Conservation (phyloP, 192 early-diverging fungal genomes). For the Endogone sp. region DNA sequence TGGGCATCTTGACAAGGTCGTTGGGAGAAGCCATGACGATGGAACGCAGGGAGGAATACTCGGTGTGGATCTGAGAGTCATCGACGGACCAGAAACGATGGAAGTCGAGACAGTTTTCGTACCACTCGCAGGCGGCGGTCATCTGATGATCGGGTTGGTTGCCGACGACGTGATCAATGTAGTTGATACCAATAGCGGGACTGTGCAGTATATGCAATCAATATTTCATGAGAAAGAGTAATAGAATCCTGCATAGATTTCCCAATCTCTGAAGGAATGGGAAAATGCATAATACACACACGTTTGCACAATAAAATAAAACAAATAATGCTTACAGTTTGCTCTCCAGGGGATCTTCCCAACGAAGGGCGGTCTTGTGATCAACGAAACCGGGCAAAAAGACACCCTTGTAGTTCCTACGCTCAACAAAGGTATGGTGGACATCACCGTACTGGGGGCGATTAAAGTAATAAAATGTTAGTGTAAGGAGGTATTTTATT, state of each 20-base stretch:
- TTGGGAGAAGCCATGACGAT: constrained; percentile 94
- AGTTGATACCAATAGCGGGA: constrained; percentile 61
- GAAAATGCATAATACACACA: no score
- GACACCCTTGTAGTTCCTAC: constrained; percentile 70
- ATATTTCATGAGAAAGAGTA: no score
- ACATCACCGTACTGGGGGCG: constrained; percentile 82
- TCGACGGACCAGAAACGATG: constrained; percentile 99
- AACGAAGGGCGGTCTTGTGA: constrained; percentile 20
- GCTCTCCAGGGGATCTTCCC: constrained; percentile 53
- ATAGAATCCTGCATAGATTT: no score
- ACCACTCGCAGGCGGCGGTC: constrained; percentile 77
- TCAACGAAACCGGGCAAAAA: constrained; percentile 82
- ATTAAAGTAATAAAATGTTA: not conserved
- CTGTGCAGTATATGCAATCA: no score
- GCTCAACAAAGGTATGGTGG: constrained; percentile 94
- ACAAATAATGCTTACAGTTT: constrained; percentile 36
- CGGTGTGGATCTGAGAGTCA: constrained; percentile 92
- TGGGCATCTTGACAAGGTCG: constrained; percentile 93
- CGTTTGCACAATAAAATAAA: constrained; percentile 8
- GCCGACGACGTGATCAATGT: constrained; percentile 93
- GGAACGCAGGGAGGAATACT: constrained; percentile 91
- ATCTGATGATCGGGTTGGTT: constrained; percentile 95
- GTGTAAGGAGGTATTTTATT: not conserved
- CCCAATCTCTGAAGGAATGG: no score
- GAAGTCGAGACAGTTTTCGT: constrained; percentile 92